Conservation (phyloP, 768 basidiomycete species). For the Kwoniella newhampshirensis region DNA sequence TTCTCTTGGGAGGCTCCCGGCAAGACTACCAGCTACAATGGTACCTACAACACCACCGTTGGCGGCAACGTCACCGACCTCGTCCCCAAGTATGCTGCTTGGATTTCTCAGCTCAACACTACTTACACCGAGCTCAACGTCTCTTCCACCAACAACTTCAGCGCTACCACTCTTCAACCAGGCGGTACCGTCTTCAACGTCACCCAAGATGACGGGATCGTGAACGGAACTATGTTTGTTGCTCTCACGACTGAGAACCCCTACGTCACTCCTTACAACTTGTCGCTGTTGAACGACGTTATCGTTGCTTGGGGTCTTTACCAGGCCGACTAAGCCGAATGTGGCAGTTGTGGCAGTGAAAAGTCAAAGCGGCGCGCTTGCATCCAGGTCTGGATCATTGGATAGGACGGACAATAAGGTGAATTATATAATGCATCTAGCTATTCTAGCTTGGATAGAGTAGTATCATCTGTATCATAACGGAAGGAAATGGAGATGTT, state of each 20-base stretch:
- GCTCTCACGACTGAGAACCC: constrained; percentile 59
- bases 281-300: constrained; percentile 58
- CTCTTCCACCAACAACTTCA: constrained; percentile 49
- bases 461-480: no score
- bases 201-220: constrained; percentile 54
- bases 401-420: no score
- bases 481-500: no score
- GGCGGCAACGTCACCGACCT: constrained; percentile 55
- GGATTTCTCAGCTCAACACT: constrained; percentile 65
- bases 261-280: constrained; percentile 64
- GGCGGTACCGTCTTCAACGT: constrained; percentile 57
- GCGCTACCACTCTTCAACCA: constrained; percentile 60
- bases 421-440: neutral
- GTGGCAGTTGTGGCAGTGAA: neutral
- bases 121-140: constrained; percentile 61
- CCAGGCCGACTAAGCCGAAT: constrained; percentile 35
- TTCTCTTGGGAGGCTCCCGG: constrained; percentile 64
- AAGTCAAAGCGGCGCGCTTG: neutral
- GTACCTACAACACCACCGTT: constrained; percentile 59
- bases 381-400: neutral
- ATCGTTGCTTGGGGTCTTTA: constrained; percentile 57
- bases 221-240: constrained; percentile 64
- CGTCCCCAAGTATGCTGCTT: constrained; percentile 58
- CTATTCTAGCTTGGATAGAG: neutral
- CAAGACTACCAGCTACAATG: constrained; percentile 60